Evolutionary conservation across 2,329 filamentous ascomycete species (phyloP).

Genomic region (Colletotrichum godetiae): DNA sequence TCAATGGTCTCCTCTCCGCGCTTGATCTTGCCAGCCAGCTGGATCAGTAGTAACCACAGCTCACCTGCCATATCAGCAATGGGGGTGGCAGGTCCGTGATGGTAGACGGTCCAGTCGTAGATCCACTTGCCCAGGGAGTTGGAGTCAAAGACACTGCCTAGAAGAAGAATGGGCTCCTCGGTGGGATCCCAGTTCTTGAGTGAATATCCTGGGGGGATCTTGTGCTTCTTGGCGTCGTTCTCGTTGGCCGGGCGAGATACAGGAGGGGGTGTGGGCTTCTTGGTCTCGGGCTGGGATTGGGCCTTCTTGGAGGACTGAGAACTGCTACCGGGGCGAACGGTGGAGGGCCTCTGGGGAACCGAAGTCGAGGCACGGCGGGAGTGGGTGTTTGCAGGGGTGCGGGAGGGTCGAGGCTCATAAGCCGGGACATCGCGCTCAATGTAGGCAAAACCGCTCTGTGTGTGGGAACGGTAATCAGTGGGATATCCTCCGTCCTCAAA

Average conservation of each 20-base stretch:
- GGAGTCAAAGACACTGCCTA: slow-evolving; percentile 96
- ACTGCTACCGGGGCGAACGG: slow-evolving; percentile 59
- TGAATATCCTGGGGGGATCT: slow-evolving; percentile 90
- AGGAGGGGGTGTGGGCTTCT: slow-evolving; percentile 52
- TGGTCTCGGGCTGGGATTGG: slow-evolving; percentile 64
- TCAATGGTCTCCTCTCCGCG: slow-evolving; percentile 82
- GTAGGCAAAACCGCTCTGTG: slow-evolving; percentile 59
- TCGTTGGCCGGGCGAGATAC: slow-evolving; percentile 63
- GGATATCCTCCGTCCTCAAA: slow-evolving; percentile 59
- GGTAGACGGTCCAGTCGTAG: slow-evolving; percentile 98
- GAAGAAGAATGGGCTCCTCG: slow-evolving; percentile 91
- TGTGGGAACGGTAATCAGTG: slow-evolving; percentile 69
- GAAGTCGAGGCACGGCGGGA: slow-evolving; percentile 61
- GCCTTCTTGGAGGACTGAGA: slow-evolving; percentile 54
- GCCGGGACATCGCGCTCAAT: slow-evolving; percentile 47
- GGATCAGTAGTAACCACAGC: slow-evolving; percentile 93
- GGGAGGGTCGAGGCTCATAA: slow-evolving; percentile 56
- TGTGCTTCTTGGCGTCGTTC: slow-evolving; percentile 70
- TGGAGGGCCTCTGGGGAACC: slow-evolving; percentile 63
- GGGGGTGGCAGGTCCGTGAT: slow-evolving; percentile 82
- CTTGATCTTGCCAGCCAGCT: slow-evolving; percentile 94
- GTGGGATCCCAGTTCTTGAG: slow-evolving; percentile 98
- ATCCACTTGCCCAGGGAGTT: slow-evolving; percentile 99
- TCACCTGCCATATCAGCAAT: slow-evolving; percentile 94
- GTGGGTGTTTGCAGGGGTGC: slow-evolving; percentile 54